A percentile compares a stretch with the other conserved stretches of the same genome.
Evolutionary conservation across 768 basidiomycete species (phyloP).

Genomic region (Suillus subalutaceus): DNA sequence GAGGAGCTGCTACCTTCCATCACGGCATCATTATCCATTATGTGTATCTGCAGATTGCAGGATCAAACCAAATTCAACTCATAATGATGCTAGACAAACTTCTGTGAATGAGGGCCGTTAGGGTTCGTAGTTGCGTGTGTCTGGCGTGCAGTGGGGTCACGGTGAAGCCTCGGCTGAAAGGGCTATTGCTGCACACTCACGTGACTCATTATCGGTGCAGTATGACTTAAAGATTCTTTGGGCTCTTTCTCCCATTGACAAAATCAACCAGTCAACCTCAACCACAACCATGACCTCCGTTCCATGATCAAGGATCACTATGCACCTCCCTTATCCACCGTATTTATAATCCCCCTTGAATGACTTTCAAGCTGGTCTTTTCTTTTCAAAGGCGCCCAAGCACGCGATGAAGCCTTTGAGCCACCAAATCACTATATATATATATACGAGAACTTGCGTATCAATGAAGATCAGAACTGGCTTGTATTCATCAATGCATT

Average conservation of each 20-base stretch:
- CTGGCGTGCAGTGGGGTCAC: constrained; percentile 1
- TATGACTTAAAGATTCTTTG: background rate
- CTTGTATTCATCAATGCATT: background rate
- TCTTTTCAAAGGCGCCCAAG: background rate
- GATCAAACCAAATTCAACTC: background rate
- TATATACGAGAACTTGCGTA: background rate
- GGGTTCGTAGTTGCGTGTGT: constrained; percentile 2
- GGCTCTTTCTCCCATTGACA: background rate
- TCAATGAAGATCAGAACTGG: background rate
- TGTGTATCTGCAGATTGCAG: constrained; percentile 29
- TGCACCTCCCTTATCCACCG: background rate
- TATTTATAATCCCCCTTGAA: too few relatives aligned
- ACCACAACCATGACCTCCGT: background rate
- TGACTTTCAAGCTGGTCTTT: background rate
- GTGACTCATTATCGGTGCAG: background rate
- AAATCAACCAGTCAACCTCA: background rate
- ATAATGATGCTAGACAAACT: background rate
- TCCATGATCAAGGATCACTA: background rate
- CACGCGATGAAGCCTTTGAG: constrained; percentile 7
- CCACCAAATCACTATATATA: background rate
- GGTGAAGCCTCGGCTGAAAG: background rate
- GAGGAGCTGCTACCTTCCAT: constrained; percentile 25
- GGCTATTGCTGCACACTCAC: background rate
- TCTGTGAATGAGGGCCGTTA: background rate
- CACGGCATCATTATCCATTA: constrained; percentile 38